A percentile compares a stretch with the other conserved stretches of the same genome.
Evolutionary conservation across 1,139 yeast genomes (phyloP).

Genomic region (Sugiyamaella castrensis): DNA sequence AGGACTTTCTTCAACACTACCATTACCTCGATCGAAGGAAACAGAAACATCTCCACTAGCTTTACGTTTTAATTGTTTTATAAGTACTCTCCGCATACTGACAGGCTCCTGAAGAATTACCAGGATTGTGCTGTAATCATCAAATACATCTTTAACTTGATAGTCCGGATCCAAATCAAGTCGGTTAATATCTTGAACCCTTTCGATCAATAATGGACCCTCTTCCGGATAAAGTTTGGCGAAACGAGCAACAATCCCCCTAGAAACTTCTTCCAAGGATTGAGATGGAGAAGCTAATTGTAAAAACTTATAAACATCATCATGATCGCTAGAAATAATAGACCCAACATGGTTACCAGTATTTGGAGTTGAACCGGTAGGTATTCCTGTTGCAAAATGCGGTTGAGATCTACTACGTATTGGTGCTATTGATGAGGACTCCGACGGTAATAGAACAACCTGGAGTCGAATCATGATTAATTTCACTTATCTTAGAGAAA

Average conservation of each 20-base stretch:
- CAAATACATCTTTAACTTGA: conserved; percentile 58
- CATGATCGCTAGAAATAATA: conserved; percentile 13
- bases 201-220: conserved; percentile 47
- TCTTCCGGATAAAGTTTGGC: conserved; percentile 62
- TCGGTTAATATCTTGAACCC: conserved; percentile 59
- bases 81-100: not conserved
- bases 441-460: not conserved
- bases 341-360: not conserved
- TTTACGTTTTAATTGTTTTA: not conserved
- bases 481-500: too few relatives aligned
- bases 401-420: not conserved
- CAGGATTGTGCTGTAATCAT: conserved; percentile 49
- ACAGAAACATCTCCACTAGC: conserved; percentile 1
- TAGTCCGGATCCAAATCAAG: conserved; percentile 82
- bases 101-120: conserved; percentile 20
- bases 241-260: conserved; percentile 52
- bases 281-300: conserved; percentile 54
- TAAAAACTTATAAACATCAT: conserved; percentile 48
- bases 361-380: conserved; percentile 3
- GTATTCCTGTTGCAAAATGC: not conserved
- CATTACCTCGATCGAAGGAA: conserved; percentile 2
- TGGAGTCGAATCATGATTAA: conserved; percentile 4
- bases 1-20: not conserved
- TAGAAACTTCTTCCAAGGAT: conserved; percentile 47
- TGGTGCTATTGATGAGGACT: not conserved